Base-by-base conservation (phyloP, 768 basidiomycete species). In the Mycena haematopus region DNA sequence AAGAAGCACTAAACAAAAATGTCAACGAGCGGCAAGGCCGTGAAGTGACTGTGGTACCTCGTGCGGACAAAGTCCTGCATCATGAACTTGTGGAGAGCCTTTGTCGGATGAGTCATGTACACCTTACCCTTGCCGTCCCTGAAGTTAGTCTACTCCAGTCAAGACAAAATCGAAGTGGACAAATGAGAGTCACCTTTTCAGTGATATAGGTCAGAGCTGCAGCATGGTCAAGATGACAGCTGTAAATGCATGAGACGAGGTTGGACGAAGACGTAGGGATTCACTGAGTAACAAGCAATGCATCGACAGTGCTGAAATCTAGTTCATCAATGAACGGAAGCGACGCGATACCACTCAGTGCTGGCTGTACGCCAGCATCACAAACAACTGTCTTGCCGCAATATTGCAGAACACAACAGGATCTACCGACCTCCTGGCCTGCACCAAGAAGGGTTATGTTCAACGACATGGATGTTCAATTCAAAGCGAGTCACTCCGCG, bases 81-180 rank as follows among this genome's bases (percentile, higher is more conserved):
- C 85, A 99, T 96, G 75, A 96, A 94, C 66, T 96, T 95, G 79
- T 98, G 96, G 51, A 99, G 86, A 7, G 96, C 97, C 76, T 99
- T 99, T 14, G 97, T 99, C 1, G 97, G 95, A 77, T 97, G 96
- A 1, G 97, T 99, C 97, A 99, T 99, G 78, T 99, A 99, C 17
- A 99, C 95, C 71, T 97, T 97, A 22, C 97, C 97, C 68, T 92
- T 93, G 7, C 96, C 96, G 70, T 99, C 96, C 74, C 87, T 83
- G 76, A 99, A 99, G 75, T 99, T 99, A 19, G 97, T 99, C 96
- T 99, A 68, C 10, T 17, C 36, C 33, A 53, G 6, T 17, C 31
- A 50, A 59, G 33, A 8, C 2, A 17, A 54, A 58, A 17, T n/a
- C 11, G 15, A 7, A 40, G 17, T 14, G 47, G 60, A 27, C 3